phyloP scores from a whole-genome alignment of 2,329 filamentous ascomycete genomes.

The Verticillium klebahnii region DNA sequence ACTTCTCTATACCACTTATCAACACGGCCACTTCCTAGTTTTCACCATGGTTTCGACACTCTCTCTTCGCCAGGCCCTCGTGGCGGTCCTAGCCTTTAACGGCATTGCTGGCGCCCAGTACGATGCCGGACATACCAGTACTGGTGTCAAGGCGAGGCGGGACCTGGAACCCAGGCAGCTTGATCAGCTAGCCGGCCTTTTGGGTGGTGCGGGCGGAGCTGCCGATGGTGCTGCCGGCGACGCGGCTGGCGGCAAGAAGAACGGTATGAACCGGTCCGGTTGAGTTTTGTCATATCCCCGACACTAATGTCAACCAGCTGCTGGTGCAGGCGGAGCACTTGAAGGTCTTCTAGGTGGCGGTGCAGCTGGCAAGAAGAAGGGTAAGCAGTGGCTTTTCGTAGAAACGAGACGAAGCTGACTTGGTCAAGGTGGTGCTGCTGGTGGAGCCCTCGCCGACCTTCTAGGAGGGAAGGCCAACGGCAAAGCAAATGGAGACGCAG shows the following conservation, averaged over 20 bases:
- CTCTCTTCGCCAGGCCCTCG: background rate
- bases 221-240: background rate
- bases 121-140: background rate
- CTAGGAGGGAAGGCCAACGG: background rate
- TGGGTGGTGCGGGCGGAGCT: background rate
- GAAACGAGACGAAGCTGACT: background rate
- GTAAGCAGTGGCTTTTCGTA: background rate
- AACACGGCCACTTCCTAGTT: background rate
- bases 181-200: background rate
- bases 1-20: background rate
- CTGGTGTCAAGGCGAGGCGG: background rate
- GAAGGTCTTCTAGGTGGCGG: background rate
- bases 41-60: constrained; percentile 1
- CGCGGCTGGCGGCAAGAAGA: background rate
- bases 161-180: background rate
- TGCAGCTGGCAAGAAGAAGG: background rate
- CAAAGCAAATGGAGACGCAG: background rate
- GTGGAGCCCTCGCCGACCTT: background rate
- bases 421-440: background rate
- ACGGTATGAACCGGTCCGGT: background rate
- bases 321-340: background rate
- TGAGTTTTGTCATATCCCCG: background rate
- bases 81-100: background rate
- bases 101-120: background rate
- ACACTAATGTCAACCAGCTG: background rate